Evolutionary conservation across 2,329 filamentous ascomycete genomes (phyloP).

Genomic region (Lachnellula willkommii): DNA sequence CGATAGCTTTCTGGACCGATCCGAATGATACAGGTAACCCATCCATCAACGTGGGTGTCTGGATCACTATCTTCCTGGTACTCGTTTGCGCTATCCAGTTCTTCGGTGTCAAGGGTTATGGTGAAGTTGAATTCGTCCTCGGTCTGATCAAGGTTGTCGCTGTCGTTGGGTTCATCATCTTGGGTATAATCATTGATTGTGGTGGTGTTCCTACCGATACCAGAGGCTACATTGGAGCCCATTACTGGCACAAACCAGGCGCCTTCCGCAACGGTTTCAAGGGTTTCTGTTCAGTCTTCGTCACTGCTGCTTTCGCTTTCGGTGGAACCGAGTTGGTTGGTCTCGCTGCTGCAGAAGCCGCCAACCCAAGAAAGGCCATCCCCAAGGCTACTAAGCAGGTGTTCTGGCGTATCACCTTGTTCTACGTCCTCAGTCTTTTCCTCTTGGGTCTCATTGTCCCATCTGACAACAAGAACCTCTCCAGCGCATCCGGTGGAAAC

Average conservation of each 20-base stretch:
- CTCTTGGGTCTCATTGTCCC: constrained; percentile 80
- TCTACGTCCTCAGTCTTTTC: constrained; percentile 80
- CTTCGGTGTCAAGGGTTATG: constrained; percentile 83
- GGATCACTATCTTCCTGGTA: constrained; percentile 78
- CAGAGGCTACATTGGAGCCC: constrained; percentile 58
- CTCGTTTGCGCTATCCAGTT: constrained; percentile 76
- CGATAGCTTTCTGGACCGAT: constrained; percentile 73
- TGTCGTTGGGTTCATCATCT: constrained; percentile 80
- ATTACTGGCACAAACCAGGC: constrained; percentile 74
- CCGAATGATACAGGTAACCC: constrained; percentile 37
- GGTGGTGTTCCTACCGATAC: constrained; percentile 25
- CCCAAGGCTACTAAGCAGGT: constrained; percentile 89
- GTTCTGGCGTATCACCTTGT: constrained; percentile 83
- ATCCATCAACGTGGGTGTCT: constrained; percentile 54
- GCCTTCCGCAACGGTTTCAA: constrained; percentile 80
- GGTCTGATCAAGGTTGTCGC: constrained; percentile 80
- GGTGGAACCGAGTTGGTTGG: constrained; percentile 72
- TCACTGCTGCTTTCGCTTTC: constrained; percentile 71
- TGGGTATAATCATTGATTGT: constrained; percentile 26
- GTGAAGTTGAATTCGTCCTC: constrained; percentile 87
- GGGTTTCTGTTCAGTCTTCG: constrained; percentile 72
- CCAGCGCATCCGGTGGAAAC: constrained; percentile 51
- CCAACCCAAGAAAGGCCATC: constrained; percentile 71
- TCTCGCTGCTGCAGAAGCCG: constrained; percentile 70
- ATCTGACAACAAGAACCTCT: constrained; percentile 60